Evolutionary conservation across 2,329 filamentous ascomycete species (phyloP).

Genomic region (Penicillium sp.): DNA sequence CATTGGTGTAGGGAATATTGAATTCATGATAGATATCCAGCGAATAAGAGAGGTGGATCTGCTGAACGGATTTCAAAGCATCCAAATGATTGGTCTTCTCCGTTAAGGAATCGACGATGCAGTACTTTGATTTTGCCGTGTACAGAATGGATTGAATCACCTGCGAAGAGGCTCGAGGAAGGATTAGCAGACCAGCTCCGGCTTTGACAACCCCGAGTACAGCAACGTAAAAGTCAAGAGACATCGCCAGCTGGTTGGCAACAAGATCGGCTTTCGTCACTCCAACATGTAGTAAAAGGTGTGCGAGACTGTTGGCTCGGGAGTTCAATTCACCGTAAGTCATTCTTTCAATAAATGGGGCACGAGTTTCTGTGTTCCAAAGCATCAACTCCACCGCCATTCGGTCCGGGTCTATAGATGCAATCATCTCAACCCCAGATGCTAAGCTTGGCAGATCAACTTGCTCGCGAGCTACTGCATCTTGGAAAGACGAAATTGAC

Average conservation of each 20-base stretch:
- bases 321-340: constrained; percentile 66
- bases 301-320: constrained; percentile 63
- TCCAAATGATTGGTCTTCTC: not conserved
- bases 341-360: constrained; percentile 44
- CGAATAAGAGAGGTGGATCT: constrained; percentile 16
- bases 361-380: constrained; percentile 40
- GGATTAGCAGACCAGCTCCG: constrained; percentile 77
- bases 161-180: constrained; percentile 66
- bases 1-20: constrained; percentile 11
- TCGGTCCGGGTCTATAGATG: constrained; percentile 49
- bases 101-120: constrained; percentile 37
- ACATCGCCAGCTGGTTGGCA: constrained; percentile 78
- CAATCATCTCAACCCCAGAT: constrained; percentile 56
- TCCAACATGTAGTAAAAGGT: constrained; percentile 51
- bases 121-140: constrained; percentile 56
- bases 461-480: constrained; percentile 40
- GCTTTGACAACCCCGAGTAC: constrained; percentile 74
- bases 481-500: constrained; percentile 52
- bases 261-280: constrained; percentile 58
- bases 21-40: constrained; percentile 15
- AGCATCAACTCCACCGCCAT: constrained; percentile 65
- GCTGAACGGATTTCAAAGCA: constrained; percentile 10
- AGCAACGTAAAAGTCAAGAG: constrained; percentile 66
- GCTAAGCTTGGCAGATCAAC: constrained; percentile 48
- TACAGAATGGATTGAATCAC: constrained; percentile 62